Evolutionary conservation across 192 early-diverging fungal species (phyloP), one percentile per base, ranked within the genome.

Genomic region (Tieghemiomyces parasiticus): DNA sequence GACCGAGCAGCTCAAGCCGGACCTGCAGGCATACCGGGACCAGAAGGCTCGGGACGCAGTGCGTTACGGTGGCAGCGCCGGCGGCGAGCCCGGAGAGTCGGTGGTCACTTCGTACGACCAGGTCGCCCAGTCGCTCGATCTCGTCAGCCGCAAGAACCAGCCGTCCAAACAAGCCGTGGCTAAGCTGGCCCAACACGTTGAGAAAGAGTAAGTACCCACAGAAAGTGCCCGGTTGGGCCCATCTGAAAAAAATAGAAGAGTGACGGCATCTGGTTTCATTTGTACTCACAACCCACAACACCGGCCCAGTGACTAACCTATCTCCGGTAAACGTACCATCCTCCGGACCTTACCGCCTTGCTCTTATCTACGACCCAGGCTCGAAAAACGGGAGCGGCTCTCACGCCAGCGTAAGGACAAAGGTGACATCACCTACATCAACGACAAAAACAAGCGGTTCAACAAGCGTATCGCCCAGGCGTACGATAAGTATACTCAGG

Each of bases 391-490:
- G n/a, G 64, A 71, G 19, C 79, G 75, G 28, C 81, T 83, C 61
- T 88, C 85, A 22, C 79, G 83, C 14, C 61, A 75, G 29, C 72
- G 68, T 33, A 71, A 87, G 68, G 80, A 86, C 25, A 85, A 85
- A 33, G 94, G 94, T 56, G 89, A 90, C 47, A 89, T 91, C 58
- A 89, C 92, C 19, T 96, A 90, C 71, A 97, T 99, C 74, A 97
- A 97, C 64, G 92, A 99, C 38, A 77, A 87, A 66, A 99, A 99
- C 67, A 88, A 86, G 58, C 73, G 81, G 22, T 97, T 99, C 72
- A 97, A 97, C 81, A 87, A 90, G 63, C 96, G 96, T 79, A 90
- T 99, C 73, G 68, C 88, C 46, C 69, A 94, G 31, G 91, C 91
- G 30, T 99, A 92, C 59, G 95, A 96, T 67, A 91, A 91, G 66